phyloP scores from a whole-genome alignment of 495 filamentous ascomycete species.

The Tuber melanosporum region DNA sequence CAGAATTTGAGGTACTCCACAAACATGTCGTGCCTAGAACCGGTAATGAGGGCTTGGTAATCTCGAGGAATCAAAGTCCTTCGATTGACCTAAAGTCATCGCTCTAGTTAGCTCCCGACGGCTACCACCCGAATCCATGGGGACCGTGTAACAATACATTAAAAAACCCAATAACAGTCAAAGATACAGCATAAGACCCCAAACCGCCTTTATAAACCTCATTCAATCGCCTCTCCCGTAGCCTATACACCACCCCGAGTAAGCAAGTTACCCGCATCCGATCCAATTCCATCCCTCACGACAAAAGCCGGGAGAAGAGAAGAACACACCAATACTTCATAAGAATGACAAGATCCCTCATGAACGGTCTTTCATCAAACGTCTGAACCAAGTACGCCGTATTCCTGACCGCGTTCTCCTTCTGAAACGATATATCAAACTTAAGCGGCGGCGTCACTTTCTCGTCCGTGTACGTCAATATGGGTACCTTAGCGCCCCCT shows the following conservation, averaged over 20 bases:
- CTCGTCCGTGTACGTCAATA: slow-evolving; percentile 24
- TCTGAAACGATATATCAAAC: slow-evolving; percentile 29
- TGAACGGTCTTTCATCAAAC: slow-evolving; percentile 27
- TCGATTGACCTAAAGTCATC: background rate
- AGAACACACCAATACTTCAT: slow-evolving; percentile 30
- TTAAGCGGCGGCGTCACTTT: background rate
- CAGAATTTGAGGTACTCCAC: background rate
- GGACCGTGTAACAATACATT: slow-evolving; percentile 12
- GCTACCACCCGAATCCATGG: background rate
- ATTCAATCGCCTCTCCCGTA: slow-evolving; percentile 23
- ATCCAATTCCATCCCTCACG: background rate
- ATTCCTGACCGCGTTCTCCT: slow-evolving; percentile 19
- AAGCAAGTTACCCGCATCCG: background rate
- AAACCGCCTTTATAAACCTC: slow-evolving; percentile 27
- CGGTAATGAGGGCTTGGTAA: background rate
- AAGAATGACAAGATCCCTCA: slow-evolving; percentile 29
- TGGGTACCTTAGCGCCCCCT: slow-evolving; percentile 21
- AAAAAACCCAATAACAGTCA: slow-evolving; percentile 32
- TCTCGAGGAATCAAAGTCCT: background rate
- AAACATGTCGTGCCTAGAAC: background rate
- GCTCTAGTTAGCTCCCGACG: slow-evolving; percentile 5
- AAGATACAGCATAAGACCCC: slow-evolving; percentile 26
- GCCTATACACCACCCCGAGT: slow-evolving; percentile 9
- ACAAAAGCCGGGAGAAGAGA: background rate
- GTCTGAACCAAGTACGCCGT: slow-evolving; percentile 23